phyloP scores from a whole-genome alignment of 352 stramenopile genomes.

The Discostella stelligera region DNA sequence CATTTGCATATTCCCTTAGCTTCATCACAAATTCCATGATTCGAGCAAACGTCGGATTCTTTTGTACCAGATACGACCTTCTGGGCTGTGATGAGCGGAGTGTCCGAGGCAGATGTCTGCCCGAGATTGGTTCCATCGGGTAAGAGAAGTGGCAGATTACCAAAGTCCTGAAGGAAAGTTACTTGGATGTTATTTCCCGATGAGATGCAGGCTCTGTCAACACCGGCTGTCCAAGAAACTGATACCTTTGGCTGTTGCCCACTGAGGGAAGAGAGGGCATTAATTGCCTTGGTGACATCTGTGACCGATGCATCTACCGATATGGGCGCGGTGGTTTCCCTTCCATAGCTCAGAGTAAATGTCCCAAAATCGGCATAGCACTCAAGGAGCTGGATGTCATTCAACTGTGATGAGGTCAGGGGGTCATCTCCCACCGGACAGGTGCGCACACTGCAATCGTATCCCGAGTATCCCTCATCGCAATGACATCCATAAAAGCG shows the following conservation, averaged over 20 bases:
- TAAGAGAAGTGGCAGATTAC: constrained; percentile 49
- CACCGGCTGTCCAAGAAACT: constrained; percentile 39
- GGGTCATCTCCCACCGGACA: constrained; percentile 85
- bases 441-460: constrained; percentile 85
- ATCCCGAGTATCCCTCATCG: constrained; percentile 85
- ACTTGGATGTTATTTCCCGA: constrained; percentile 56
- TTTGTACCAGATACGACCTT: constrained; percentile 56
- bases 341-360: constrained; percentile 53
- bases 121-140: constrained; percentile 50
- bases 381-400: constrained; percentile 55
- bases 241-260: constrained; percentile 40
- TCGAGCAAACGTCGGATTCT: constrained; percentile 60
- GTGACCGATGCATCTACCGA: constrained; percentile 47
- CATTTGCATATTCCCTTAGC: constrained; percentile 65
- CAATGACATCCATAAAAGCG: constrained; percentile 85
- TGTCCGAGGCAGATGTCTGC: constrained; percentile 38
- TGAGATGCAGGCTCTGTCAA: constrained; percentile 27
- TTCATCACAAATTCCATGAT: constrained; percentile 65
- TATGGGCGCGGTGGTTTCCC: constrained; percentile 53
- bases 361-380: constrained; percentile 58
- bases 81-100: constrained; percentile 43
- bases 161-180: constrained; percentile 61
- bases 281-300: constrained; percentile 41
- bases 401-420: constrained; percentile 55
- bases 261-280: constrained; percentile 42